Percentiles rank a stretch among this genome's conserved stretches.
Conservation (phyloP, 2,329 filamentous ascomycete species). For the Harringtonia lauricola region DNA sequence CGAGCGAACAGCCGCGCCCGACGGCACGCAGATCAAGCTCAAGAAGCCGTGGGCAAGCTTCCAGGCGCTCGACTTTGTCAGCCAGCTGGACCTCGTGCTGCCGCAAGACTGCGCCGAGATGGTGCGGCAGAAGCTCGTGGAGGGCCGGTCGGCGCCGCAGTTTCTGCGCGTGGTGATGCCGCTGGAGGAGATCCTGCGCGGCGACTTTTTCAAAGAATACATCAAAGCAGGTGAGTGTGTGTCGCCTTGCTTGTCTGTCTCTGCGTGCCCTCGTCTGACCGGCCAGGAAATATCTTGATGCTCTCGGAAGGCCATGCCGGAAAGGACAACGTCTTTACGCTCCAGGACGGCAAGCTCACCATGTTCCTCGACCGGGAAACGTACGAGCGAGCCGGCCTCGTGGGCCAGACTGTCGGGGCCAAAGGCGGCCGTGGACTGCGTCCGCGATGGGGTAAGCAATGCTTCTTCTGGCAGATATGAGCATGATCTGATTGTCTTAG, state of each 20-base stretch:
- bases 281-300: slow-evolving; percentile 65
- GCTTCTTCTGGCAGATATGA: too few species aligned
- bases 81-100: slow-evolving; percentile 58
- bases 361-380: slow-evolving; percentile 71
- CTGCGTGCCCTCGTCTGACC: not conserved
- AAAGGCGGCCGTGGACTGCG: slow-evolving; percentile 50
- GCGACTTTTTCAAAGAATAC: slow-evolving; percentile 71
- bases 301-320: slow-evolving; percentile 66
- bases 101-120: slow-evolving; percentile 50
- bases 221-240: slow-evolving; percentile 58
- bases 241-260: not conserved
- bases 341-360: slow-evolving; percentile 59
- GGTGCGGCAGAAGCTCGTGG: slow-evolving; percentile 38
- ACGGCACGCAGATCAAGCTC: slow-evolving; percentile 18
- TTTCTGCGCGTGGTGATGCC: slow-evolving; percentile 66
- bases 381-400: slow-evolving; percentile 74
- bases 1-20: not conserved
- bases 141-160: slow-evolving; percentile 19
- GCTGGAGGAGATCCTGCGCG: slow-evolving; percentile 58
- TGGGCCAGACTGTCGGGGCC: slow-evolving; percentile 53
- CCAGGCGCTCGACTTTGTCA: slow-evolving; percentile 44
- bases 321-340: slow-evolving; percentile 59
- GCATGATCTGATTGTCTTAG: slow-evolving; percentile 27
- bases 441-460: slow-evolving; percentile 57
- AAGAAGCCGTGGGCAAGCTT: slow-evolving; percentile 68